Evolutionary conservation across 2,329 filamentous ascomycete species (phyloP), one percentile per base, ranked within the genome.

Genomic region (Cercospora sp.): DNA sequence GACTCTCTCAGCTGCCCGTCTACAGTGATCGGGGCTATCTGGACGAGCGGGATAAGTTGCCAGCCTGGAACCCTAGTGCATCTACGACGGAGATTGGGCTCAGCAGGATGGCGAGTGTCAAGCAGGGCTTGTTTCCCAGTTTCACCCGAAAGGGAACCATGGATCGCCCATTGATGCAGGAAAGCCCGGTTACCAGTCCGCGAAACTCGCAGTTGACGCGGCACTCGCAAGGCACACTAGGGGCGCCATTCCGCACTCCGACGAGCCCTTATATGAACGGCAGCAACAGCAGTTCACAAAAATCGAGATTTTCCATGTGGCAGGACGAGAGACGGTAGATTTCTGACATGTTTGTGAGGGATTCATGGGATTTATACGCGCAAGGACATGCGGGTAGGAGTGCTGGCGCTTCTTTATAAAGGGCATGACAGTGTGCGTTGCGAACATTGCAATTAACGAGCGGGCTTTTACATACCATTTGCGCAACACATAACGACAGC

Each of bases 91-190:
- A 64, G 33, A 30, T 64, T 40, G 48, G 57, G 20, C 23, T 53
- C 30, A 58, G 36, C 42, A 64, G 65, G 20, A 61, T 68, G 65
- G 65, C 60, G 28, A 68, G 65, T 26, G 65, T 68, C 30, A 68
- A 64, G 28, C 55, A 65, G 28, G 55, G 42, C 28, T 5, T 60
- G 26, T 40, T 40, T 36, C 26, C 40, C 31, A 60, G 33, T 51
- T 59, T 45, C 36, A 40, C 53, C 51, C 62, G 60, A 42, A 59
- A 60, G 23, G 30, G 40, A 16, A 16, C 28, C 12, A 36, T 48
- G 61, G 58, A 64, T 12, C 18, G 48, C 45, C 61, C 30, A 23
- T 57, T 55, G 18, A 63, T 63, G 61, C 62, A 55, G n/a, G 51
- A 64, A 12, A 64, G 62, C 31, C 48, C 62, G 1, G 23, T 26